Conservation (phyloP, 176 grass and related monocot species). For the Lolium rigidum region DNA sequence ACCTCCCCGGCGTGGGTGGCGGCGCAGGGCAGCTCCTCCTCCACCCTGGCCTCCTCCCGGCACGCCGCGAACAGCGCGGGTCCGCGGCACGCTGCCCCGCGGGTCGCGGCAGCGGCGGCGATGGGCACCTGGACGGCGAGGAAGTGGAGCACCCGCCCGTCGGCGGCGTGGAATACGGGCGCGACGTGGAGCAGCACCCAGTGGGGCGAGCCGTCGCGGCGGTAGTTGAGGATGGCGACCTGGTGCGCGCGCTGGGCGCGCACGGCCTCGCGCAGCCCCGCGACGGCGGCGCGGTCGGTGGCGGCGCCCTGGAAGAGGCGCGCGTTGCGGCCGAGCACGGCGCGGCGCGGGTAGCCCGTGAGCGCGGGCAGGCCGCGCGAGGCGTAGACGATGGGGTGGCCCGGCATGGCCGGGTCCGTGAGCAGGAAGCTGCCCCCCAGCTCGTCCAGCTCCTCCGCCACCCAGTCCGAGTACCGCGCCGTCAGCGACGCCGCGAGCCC, state of each 20-base stretch:
- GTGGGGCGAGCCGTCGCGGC: constrained; percentile 80
- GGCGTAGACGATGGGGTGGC: constrained; percentile 95
- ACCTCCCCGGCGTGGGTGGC: constrained; percentile 43
- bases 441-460: constrained; percentile 81
- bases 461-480: constrained; percentile 82
- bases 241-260: constrained; percentile 62
- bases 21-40: constrained; percentile 54
- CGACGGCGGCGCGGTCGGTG: constrained; percentile 71
- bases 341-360: constrained; percentile 60
- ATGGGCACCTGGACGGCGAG: constrained; percentile 92
- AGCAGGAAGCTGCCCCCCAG: constrained; percentile 75
- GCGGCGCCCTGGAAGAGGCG: constrained; percentile 88
- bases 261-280: constrained; percentile 76
- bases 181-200: constrained; percentile 82
- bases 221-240: constrained; percentile 74
- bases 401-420: constrained; percentile 78
- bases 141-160: constrained; percentile 79
- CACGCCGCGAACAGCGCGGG: constrained; percentile 48
- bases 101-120: not conserved
- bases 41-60: constrained; percentile 68
- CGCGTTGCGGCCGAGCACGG: constrained; percentile 78
- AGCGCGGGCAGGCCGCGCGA: constrained; percentile 63
- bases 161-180: constrained; percentile 70
- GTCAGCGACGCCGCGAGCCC: constrained; percentile 60
- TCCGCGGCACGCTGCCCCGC: not conserved